These are phyloP conservation scores for Aspergillus thermomutatus DNA, from an alignment of 2,329 filamentous ascomycete species.

Conservation along the genomic window DNA sequence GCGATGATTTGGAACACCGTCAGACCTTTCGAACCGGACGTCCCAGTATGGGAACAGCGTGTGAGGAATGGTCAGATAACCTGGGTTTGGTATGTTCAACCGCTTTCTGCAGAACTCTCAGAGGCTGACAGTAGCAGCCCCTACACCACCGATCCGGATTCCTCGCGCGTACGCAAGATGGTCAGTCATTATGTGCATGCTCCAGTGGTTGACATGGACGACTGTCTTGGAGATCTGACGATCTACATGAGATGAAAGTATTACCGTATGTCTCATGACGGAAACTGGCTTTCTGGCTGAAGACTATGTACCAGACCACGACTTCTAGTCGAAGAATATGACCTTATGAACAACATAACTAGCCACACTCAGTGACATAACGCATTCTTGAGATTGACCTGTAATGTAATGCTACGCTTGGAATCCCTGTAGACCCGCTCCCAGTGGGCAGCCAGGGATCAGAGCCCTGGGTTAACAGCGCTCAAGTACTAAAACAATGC, in stretches of 20 bases:
- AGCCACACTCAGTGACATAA: too few species aligned
- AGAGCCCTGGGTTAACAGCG: too few species aligned
- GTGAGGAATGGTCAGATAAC: constrained; percentile 11
- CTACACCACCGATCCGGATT: constrained; percentile 21
- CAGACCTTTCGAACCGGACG: constrained; percentile 1
- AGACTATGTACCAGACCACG: too few species aligned
- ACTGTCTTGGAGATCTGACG: constrained; percentile 19
- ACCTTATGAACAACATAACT: too few species aligned
- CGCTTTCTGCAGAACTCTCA: background rate
- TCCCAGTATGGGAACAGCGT: constrained; percentile 9
- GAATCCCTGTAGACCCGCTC: too few species aligned
- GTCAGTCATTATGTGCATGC: constrained; percentile 15
- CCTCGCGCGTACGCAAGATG: constrained; percentile 19
- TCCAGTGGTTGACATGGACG: constrained; percentile 11
- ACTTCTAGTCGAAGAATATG: background rate
- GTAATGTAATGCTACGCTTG: too few species aligned
- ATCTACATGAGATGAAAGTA: constrained; percentile 13
- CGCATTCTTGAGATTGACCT: too few species aligned
- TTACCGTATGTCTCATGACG: background rate
- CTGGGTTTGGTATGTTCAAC: constrained; percentile 14
- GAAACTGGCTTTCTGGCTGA: too few species aligned
- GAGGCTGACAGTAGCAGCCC: constrained; percentile 7
- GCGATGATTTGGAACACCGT: constrained; percentile 28
- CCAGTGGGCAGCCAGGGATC: too few species aligned
- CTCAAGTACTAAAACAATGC: too few species aligned